Evolutionary conservation across 371 early-diverging fungal species (phyloP).

Genomic region (Cladochytrium tenue): DNA sequence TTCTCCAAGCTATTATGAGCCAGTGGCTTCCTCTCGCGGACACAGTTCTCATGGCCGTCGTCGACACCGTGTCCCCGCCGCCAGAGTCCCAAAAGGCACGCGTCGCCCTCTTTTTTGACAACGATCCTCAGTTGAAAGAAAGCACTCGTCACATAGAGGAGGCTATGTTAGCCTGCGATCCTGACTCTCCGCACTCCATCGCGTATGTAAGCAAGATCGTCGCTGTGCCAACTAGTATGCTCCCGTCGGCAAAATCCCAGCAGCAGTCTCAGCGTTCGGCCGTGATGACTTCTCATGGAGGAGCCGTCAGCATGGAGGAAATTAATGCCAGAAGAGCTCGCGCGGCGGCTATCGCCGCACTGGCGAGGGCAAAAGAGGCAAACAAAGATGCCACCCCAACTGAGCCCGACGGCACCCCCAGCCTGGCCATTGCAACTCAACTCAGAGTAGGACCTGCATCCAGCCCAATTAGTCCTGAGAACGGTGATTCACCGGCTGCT

Average conservation of each 20-base stretch:
- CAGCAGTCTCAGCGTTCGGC: slow-evolving; percentile 4
- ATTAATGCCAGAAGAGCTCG: slow-evolving; percentile 74
- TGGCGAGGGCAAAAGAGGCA: not conserved
- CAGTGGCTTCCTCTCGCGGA: slow-evolving; percentile 56
- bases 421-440: not conserved
- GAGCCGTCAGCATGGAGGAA: slow-evolving; percentile 82
- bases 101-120: slow-evolving; percentile 69
- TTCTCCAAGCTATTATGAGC: slow-evolving; percentile 75
- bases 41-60: slow-evolving; percentile 65
- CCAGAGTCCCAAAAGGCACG: slow-evolving; percentile 76
- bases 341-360: slow-evolving; percentile 5
- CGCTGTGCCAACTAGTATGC: slow-evolving; percentile 68
- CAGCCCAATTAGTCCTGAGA: slow-evolving; percentile 14
- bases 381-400: slow-evolving; percentile 12
- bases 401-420: slow-evolving; percentile 29
- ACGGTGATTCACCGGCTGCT: slow-evolving; percentile 28
- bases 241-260: slow-evolving; percentile 64
- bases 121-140: slow-evolving; percentile 44
- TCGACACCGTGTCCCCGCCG: slow-evolving; percentile 90
- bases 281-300: slow-evolving; percentile 30
- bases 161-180: slow-evolving; percentile 39
- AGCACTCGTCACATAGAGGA: slow-evolving; percentile 32
- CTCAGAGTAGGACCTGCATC: slow-evolving; percentile 9
- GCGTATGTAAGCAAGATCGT: slow-evolving; percentile 94
- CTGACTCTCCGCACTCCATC: slow-evolving; percentile 37